These are phyloP conservation scores for Candida glucosophila DNA, from an alignment of 1,139 yeast genomes.

Conservation along the genomic window DNA sequence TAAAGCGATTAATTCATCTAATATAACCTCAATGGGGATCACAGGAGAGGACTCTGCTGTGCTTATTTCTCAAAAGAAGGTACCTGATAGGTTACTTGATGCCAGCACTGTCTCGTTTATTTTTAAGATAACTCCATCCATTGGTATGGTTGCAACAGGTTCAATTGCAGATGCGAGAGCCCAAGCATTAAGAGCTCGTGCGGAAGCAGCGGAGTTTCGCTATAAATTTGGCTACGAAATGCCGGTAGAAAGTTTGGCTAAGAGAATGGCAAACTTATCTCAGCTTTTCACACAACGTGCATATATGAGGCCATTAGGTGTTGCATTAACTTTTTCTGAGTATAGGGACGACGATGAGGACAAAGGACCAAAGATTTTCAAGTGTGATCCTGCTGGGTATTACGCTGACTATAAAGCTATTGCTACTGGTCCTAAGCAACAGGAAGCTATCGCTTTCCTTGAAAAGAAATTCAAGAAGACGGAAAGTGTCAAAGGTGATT, in stretches of 20 bases:
- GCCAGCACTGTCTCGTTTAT: conserved; percentile 77
- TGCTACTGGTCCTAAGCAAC: conserved; percentile 95
- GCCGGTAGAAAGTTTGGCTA: conserved; percentile 91
- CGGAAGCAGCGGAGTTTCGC: conserved; percentile 91
- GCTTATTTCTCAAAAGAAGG: conserved; percentile 86
- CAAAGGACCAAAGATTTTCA: conserved; percentile 78
- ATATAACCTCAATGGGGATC: conserved; percentile 80
- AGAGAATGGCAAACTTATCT: conserved; percentile 89
- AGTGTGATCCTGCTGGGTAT: conserved; percentile 97
- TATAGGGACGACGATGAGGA: conserved; percentile 67
- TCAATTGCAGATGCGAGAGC: conserved; percentile 95
- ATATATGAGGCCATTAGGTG: conserved; percentile 98
- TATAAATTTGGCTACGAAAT: conserved; percentile 94
- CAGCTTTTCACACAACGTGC: conserved; percentile 97
- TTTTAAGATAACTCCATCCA: conserved; percentile 69
- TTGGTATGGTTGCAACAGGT: conserved; percentile 93
- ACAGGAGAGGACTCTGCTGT: conserved; percentile 88
- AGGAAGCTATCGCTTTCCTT: conserved; percentile 83
- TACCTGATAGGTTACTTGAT: conserved; percentile 89
- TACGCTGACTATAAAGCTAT: conserved; percentile 87
- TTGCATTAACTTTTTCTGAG: conserved; percentile 79
- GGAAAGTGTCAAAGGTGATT: conserved; percentile 67
- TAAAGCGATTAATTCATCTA: conserved; percentile 91
- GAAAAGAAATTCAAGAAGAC: conserved; percentile 87
- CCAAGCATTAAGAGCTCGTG: conserved; percentile 80